Base-by-base conservation (phyloP, 202 grass and related monocot genomes). In the Schoenoplectus triqueter region DNA sequence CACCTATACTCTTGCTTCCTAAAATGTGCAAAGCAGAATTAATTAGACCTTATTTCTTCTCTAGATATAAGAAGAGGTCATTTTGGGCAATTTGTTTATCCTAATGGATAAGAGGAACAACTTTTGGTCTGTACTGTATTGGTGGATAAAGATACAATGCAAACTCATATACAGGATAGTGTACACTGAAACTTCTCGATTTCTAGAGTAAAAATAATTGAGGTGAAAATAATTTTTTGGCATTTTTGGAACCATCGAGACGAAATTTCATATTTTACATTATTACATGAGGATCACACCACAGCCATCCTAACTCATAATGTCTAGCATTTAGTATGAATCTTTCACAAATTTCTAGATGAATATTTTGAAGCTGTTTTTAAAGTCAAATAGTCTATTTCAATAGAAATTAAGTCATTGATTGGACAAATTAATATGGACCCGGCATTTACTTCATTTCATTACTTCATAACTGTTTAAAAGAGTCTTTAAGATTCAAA, bases 31-130 rank as follows among this genome's bases (percentile, higher is more conserved):
- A 69, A 45, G 44, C 9, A 19, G 51, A 51, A 73, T 20, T 20
- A 20, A 73, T 50, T 69, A 73, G 13, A 22, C 17, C 46, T 51
- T 17, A 51, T 51, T 20, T 73, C 2, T 21, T 51, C 70, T 52
- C 46, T 50, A 69, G 45, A 73, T 6, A 9, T 73, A 51, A 73
- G 7, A 51, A 52, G 17, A 21, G 17, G 10, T 51, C 0, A 60
- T 57, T 60, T 77, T 78, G 21, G 22, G 52, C 54, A 78, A 78
- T 7, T 60, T 60, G 51, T 78, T 73, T 74, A 54, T 31, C 71
- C 48, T 54, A 22, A 11, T 60, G 31, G 51, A 78, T 78, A 41
- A 73, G n/a, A 73, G 8, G 46, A 50, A 73, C 69, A 21, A 56
- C 6, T 15, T 57, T 76, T 15, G 31, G 22, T 39, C 57, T 77